Base-by-base conservation (phyloP, 2,329 filamentous ascomycete species). In the Stachybotrys elegans region DNA sequence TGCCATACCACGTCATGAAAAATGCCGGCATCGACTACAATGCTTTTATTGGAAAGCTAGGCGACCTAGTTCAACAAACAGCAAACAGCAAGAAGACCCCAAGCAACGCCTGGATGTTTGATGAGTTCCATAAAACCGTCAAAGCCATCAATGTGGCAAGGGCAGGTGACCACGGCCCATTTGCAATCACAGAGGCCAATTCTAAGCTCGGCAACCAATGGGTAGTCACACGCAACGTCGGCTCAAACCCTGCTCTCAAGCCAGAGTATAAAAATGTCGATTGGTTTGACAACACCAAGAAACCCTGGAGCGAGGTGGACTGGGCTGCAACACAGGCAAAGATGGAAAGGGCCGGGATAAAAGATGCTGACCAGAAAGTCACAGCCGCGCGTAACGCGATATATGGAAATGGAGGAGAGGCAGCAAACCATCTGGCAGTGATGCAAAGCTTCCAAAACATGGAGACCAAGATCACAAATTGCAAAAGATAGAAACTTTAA, bases 161-260 rank as follows among this genome's bases (percentile, higher is more conserved):
- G n/a, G 32, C 35, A 22, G 38, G 38, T 23, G 29, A 45, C 23
- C 43, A 45, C 29, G 43, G 43, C 22, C 22, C 21, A n/a, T 36
- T n/a, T 36, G 13, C 34, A 27, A 41, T 45, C 22, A 27, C 20
- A 22, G 43, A 31, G 20, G 38, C 38, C 29, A 8, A 36, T 35
- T 22, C 39, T 17, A 41, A 36, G 25, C 38, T 45, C 11, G 29
- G 29, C 14, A 16, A 13, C 29, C 5, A 5, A 5, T 5, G 14
- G 29, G 29, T 32, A 13, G 12, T 32, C 14, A 32, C 29, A 16
- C 29, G 29, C 29, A 32, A 32, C 17, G 29, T 32, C 17, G 29
- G 29, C 29, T 6, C 17, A 13, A 32, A 32, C 29, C 29, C 29
- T 32, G 29, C 29, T 32, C 29, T 32, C 29, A 32, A 32, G 5